Conservation (phyloP, 495 filamentous ascomycete species). For the Trichodelitschia bisporula region DNA sequence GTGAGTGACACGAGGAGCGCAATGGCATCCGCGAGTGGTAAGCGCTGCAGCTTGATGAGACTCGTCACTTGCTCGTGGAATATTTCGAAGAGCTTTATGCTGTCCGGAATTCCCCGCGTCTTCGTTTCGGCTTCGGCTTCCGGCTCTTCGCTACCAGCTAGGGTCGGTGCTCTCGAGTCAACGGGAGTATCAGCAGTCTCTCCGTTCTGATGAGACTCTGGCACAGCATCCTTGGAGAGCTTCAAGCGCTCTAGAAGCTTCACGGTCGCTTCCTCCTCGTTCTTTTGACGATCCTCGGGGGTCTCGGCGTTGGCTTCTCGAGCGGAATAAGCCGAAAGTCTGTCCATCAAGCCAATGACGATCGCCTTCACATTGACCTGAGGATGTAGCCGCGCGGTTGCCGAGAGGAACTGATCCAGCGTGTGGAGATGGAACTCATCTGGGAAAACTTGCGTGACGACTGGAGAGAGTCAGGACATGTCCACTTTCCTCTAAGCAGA, state of each 20-base stretch:
- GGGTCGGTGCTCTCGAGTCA: constrained; percentile 3
- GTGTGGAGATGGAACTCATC: constrained; percentile 97
- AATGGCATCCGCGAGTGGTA: constrained; percentile 87
- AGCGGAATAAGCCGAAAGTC: constrained; percentile 75
- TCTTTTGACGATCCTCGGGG: constrained; percentile 41
- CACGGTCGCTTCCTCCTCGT: constrained; percentile 62
- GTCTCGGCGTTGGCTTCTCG: constrained; percentile 56
- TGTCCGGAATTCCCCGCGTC: constrained; percentile 46
- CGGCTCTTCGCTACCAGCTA: constrained; percentile 4
- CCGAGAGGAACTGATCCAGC: constrained; percentile 75
- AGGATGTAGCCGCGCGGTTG: constrained; percentile 74
- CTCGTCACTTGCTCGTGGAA: constrained; percentile 94
- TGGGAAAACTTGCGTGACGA: constrained; percentile 96
- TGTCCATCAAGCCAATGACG: constrained; percentile 93
- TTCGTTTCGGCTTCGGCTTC: constrained; percentile 21
- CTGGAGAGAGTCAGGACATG: constrained; percentile 17
- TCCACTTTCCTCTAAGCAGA: background rate
- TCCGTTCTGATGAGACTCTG: constrained; percentile 21
- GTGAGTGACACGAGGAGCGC: constrained; percentile 75
- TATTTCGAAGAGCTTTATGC: constrained; percentile 84
- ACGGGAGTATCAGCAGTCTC: constrained; percentile 17
- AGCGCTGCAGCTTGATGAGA: constrained; percentile 66
- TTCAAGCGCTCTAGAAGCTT: constrained; percentile 53
- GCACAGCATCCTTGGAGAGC: constrained; percentile 31
- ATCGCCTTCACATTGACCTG: constrained; percentile 96